Percentiles rank a stretch among this genome's conserved stretches.
Evolutionary conservation across 2,329 filamentous ascomycete species (phyloP).

Genomic region (Cladosporium phlei): DNA sequence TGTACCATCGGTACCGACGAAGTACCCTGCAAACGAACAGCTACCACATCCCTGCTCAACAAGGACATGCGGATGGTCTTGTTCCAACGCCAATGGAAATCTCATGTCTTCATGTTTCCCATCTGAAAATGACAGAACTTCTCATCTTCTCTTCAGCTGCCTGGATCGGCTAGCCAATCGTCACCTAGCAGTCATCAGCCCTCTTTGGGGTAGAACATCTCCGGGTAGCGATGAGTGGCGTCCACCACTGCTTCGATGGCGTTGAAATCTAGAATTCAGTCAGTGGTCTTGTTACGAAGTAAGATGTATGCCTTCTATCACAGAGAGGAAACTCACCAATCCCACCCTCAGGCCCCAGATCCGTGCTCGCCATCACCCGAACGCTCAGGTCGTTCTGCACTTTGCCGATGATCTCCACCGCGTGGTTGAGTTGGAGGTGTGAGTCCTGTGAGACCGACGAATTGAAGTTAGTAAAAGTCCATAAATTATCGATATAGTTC

Average conservation of each 20-base stretch:
- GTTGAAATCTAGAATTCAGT: slow-evolving; percentile 65
- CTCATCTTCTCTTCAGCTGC: too few relatives aligned
- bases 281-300: too few relatives aligned
- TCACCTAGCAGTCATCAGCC: too few relatives aligned
- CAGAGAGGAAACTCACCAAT: slow-evolving; percentile 67
- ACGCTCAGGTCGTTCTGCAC: slow-evolving; percentile 69
- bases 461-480: background rate
- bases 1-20: too few relatives aligned
- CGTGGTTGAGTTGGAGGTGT: slow-evolving; percentile 65
- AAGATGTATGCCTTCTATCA: too few relatives aligned
- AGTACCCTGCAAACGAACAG: too few relatives aligned
- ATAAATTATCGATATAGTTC: slow-evolving; percentile 28
- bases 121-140: too few relatives aligned
- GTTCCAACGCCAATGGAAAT: too few relatives aligned
- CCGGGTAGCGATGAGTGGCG: slow-evolving; percentile 72
- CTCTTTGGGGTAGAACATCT: slow-evolving; percentile 67
- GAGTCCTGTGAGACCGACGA: slow-evolving; percentile 61
- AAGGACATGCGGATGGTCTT: too few relatives aligned
- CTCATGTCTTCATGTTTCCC: too few relatives aligned
- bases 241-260: slow-evolving; percentile 77
- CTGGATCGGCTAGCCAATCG: too few relatives aligned
- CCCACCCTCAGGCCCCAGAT: slow-evolving; percentile 56
- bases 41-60: too few relatives aligned
- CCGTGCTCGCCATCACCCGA: slow-evolving; percentile 63
- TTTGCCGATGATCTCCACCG: slow-evolving; percentile 73